Percentiles rank a stretch among this genome's conserved stretches.
phyloP scores from a whole-genome alignment of 768 basidiomycete genomes.

The Mycena latifolia region DNA sequence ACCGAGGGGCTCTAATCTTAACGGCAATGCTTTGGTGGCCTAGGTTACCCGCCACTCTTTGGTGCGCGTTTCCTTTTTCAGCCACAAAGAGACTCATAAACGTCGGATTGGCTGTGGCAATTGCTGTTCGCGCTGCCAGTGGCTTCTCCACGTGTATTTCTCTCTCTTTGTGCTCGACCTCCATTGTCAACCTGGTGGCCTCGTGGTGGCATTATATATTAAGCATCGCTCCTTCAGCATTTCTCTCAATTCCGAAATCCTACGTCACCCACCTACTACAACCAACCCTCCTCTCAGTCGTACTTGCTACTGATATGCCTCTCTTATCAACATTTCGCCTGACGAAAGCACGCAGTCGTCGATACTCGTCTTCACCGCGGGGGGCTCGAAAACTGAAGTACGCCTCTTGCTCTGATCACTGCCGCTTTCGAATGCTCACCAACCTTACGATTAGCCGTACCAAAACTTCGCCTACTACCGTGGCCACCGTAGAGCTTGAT shows the following conservation, averaged over 20 bases:
- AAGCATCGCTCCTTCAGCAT: neutral
- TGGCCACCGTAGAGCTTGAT: constrained; percentile 20
- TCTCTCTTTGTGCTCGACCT: constrained; percentile 11
- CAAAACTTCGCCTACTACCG: neutral
- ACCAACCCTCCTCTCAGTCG: too few species aligned
- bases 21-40: constrained; percentile 17
- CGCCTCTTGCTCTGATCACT: neutral
- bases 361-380: neutral
- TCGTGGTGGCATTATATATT: constrained; percentile 17
- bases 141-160: constrained; percentile 6
- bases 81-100: too few species aligned
- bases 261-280: neutral
- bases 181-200: constrained; percentile 17
- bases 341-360: constrained; percentile 8
- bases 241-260: neutral
- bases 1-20: neutral
- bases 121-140: too few species aligned
- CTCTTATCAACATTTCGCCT: constrained; percentile 4
- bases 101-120: neutral
- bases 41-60: constrained; percentile 22
- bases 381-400: constrained; percentile 10
- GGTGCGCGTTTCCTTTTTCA: constrained; percentile 3
- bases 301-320: constrained; percentile 23
- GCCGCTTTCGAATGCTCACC: neutral
- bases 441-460: constrained; percentile 7